phyloP scores from a whole-genome alignment of 805 yeast genomes.

The Barnettozyma californica region DNA sequence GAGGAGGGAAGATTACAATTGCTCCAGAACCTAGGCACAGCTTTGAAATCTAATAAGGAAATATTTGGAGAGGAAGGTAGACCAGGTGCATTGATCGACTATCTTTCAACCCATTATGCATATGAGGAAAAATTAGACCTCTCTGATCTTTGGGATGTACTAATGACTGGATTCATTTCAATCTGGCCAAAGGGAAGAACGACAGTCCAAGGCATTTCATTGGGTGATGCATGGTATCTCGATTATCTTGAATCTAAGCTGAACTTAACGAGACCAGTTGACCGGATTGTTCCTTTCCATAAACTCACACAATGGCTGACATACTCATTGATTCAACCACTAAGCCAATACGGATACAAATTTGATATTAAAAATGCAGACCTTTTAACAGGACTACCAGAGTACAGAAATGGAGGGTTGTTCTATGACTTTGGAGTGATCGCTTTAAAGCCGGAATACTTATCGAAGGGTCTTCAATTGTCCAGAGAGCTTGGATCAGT shows the following conservation, averaged over 20 bases:
- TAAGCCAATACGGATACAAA: slow-evolving; percentile 41
- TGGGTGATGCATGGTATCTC: slow-evolving; percentile 62
- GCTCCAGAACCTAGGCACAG: slow-evolving; percentile 42
- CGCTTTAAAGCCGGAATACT: slow-evolving; percentile 37
- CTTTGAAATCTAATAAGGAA: slow-evolving; percentile 34
- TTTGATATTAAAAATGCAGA: slow-evolving; percentile 67
- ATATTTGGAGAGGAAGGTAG: slow-evolving; percentile 44
- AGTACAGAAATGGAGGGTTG: slow-evolving; percentile 71
- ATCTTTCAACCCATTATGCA: slow-evolving; percentile 28
- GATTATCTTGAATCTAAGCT: slow-evolving; percentile 27
- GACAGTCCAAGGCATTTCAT: slow-evolving; percentile 40
- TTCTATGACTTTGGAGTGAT: slow-evolving; percentile 52
- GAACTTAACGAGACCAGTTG: slow-evolving; percentile 21
- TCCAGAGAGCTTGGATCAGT: slow-evolving; percentile 27
- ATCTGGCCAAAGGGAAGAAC: slow-evolving; percentile 63
- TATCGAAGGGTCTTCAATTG: slow-evolving; percentile 33
- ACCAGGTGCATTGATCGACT: slow-evolving; percentile 52
- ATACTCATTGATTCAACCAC: slow-evolving; percentile 52
- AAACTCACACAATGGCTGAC: slow-evolving; percentile 65
- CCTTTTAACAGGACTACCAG: slow-evolving; percentile 82
- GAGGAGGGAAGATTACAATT: slow-evolving; percentile 47
- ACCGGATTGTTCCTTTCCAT: slow-evolving; percentile 53
- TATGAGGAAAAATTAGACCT: slow-evolving; percentile 32
- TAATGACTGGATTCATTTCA: slow-evolving; percentile 50
- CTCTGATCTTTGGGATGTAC: slow-evolving; percentile 45